Conservation (phyloP, 2,329 filamentous ascomycete genomes). For the Claviceps arundinis region DNA sequence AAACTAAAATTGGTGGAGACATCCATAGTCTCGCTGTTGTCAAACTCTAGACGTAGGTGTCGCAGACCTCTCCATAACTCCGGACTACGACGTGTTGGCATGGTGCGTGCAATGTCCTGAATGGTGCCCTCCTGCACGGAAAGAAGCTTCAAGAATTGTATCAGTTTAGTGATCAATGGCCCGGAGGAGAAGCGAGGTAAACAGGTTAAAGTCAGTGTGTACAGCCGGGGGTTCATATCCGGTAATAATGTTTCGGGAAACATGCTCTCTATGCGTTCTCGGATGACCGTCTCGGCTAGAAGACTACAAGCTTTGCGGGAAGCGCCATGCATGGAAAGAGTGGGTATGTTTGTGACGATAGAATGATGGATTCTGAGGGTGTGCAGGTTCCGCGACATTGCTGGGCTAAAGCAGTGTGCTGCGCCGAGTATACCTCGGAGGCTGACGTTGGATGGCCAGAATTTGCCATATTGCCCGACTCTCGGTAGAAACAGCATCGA, state of each 20-base stretch:
- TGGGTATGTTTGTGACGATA: slow-evolving; percentile 40
- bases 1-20: slow-evolving; percentile 20
- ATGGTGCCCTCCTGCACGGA: slow-evolving; percentile 37
- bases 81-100: slow-evolving; percentile 25
- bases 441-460: slow-evolving; percentile 18
- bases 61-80: slow-evolving; percentile 36
- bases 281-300: slow-evolving; percentile 32
- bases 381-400: slow-evolving; percentile 39
- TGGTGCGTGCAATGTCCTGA: slow-evolving; percentile 12
- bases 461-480: slow-evolving; percentile 1
- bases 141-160: slow-evolving; percentile 31
- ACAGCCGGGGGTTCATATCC: slow-evolving; percentile 42
- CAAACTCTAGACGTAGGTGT: slow-evolving; percentile 41
- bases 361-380: slow-evolving; percentile 46
- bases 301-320: slow-evolving; percentile 23
- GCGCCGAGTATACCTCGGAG: slow-evolving; percentile 32
- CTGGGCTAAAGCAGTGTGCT: slow-evolving; percentile 36
- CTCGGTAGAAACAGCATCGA: slow-evolving; percentile 20
- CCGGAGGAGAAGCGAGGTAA: slow-evolving; percentile 42
- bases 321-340: slow-evolving; percentile 25
- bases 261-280: slow-evolving; percentile 27
- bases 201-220: slow-evolving; percentile 37
- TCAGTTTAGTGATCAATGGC: slow-evolving; percentile 32
- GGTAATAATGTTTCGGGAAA: slow-evolving; percentile 38
- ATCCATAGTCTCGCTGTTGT: slow-evolving; percentile 24